phyloP scores from a whole-genome alignment of 164 flowering plant species.

The Saururus chinensis region DNA sequence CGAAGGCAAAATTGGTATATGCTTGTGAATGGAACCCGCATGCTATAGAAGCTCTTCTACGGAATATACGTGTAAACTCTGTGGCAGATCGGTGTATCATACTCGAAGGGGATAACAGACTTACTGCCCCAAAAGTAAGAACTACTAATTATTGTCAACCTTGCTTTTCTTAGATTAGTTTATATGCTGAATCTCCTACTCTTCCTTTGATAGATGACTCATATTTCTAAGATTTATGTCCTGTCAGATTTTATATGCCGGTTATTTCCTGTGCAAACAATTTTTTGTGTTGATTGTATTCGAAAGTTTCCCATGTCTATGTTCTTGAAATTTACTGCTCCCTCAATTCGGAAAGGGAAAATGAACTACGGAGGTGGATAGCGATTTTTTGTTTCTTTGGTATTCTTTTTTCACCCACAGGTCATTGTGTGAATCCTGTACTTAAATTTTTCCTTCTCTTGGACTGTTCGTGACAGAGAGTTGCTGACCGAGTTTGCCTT shows the following conservation, averaged over 20 bases:
- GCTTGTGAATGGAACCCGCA: conserved; percentile 98
- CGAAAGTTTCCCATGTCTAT: too few relatives aligned
- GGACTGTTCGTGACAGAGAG: conserved; percentile 40
- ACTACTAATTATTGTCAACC: too few relatives aligned
- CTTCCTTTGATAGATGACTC: not conserved
- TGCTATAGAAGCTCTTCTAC: conserved; percentile 76
- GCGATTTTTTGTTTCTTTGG: not conserved
- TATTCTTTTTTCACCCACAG: not conserved
- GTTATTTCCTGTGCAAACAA: too few relatives aligned
- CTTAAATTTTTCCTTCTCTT: not conserved
- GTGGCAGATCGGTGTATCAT: conserved; percentile 69
- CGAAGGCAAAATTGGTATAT: conserved; percentile 79
- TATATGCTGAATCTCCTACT: not conserved
- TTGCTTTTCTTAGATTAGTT: too few relatives aligned
- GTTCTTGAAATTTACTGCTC: too few relatives aligned
- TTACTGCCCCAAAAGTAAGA: conserved; percentile 65
- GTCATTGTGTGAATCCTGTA: not conserved
- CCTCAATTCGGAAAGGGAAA: too few relatives aligned
- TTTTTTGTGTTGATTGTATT: too few relatives aligned
- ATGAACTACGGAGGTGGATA: too few relatives aligned
- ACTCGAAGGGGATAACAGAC: conserved; percentile 87
- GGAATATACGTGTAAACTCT: conserved; percentile 56
- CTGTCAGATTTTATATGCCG: too few relatives aligned
- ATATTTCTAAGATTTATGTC: too few relatives aligned
- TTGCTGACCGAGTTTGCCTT: conserved; percentile 90